phyloP scores from a whole-genome alignment of 1,284 basidiomycete genomes.

The Ganoderma meredithae region DNA sequence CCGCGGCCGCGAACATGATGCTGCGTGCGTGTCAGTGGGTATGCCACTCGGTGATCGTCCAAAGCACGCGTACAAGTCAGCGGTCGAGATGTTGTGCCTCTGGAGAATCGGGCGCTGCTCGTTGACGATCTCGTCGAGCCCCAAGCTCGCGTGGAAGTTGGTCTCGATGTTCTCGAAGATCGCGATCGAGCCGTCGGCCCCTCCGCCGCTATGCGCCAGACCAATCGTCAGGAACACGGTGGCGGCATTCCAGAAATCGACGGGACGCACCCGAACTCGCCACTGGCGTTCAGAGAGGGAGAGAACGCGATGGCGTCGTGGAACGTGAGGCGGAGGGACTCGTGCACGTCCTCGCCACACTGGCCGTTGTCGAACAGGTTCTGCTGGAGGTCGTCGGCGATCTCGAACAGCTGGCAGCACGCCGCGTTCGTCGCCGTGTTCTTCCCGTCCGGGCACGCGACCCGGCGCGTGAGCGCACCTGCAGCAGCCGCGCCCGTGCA shows the following conservation, averaged over 20 bases:
- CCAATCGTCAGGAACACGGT: background rate
- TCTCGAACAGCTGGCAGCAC: slow-evolving; percentile 48
- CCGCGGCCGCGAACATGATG: slow-evolving; percentile 43
- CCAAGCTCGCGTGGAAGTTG: slow-evolving; percentile 37
- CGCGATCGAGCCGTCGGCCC: slow-evolving; percentile 39
- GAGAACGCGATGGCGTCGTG: slow-evolving; percentile 42
- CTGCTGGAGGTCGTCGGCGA: slow-evolving; percentile 46
- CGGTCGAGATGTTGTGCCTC: slow-evolving; percentile 36
- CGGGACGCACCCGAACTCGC: slow-evolving; percentile 31
- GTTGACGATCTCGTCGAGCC: slow-evolving; percentile 29
- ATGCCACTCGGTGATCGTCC: too few species aligned
- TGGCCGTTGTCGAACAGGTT: slow-evolving; percentile 45
- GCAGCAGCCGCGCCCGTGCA: background rate
- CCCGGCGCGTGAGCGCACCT: slow-evolving; percentile 36
- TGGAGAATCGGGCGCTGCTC: slow-evolving; percentile 33
- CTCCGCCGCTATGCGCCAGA: slow-evolving; percentile 30
- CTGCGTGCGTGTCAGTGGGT: slow-evolving; percentile 13
- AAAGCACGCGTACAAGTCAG: slow-evolving; percentile 31
- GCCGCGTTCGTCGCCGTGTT: slow-evolving; percentile 46
- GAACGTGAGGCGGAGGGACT: slow-evolving; percentile 43
- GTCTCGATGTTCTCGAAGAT: slow-evolving; percentile 36
- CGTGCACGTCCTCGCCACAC: slow-evolving; percentile 41
- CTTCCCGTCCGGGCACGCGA: slow-evolving; percentile 35
- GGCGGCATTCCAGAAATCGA: background rate
- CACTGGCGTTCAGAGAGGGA: slow-evolving; percentile 27